A percentile compares a stretch with the other conserved stretches of the same genome.
phyloP scores from a whole-genome alignment of 768 basidiomycete species.

The Suillus alpinus region DNA sequence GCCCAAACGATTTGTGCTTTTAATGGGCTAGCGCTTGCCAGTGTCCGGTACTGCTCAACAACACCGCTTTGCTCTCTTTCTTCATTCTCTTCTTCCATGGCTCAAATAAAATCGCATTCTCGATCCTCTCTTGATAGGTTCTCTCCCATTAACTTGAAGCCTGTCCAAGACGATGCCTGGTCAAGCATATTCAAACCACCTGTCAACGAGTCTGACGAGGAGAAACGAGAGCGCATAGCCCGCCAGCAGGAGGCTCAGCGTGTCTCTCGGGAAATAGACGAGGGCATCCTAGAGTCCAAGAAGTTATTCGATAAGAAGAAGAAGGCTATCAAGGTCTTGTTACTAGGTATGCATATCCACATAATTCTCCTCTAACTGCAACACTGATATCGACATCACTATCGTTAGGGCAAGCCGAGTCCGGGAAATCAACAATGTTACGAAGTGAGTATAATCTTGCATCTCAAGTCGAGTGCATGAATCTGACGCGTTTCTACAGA shows the following conservation, averaged over 20 bases:
- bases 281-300: conserved; percentile 23
- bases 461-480: neutral
- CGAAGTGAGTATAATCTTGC: conserved; percentile 14
- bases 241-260: conserved; percentile 22
- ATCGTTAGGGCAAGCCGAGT: conserved; percentile 28
- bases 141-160: neutral
- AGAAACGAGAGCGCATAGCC: conserved; percentile 10
- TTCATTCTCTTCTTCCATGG: neutral
- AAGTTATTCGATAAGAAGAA: conserved; percentile 24
- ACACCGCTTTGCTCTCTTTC: neutral
- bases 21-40: conserved; percentile 1
- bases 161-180: conserved; percentile 19
- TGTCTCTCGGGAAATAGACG: conserved; percentile 27
- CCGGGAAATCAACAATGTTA: conserved; percentile 31
- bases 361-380: accelerated
- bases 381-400: neutral
- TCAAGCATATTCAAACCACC: conserved; percentile 22
- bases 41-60: neutral
- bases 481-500: conserved; percentile 36
- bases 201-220: conserved; percentile 5
- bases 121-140: neutral
- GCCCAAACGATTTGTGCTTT: neutral
- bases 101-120: neutral
- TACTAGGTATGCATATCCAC: conserved; percentile 17
- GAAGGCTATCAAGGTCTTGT: conserved; percentile 25